Evolutionary conservation across 1,284 basidiomycete genomes (phyloP).

Genomic region (Sphaerobolus stellatus): DNA sequence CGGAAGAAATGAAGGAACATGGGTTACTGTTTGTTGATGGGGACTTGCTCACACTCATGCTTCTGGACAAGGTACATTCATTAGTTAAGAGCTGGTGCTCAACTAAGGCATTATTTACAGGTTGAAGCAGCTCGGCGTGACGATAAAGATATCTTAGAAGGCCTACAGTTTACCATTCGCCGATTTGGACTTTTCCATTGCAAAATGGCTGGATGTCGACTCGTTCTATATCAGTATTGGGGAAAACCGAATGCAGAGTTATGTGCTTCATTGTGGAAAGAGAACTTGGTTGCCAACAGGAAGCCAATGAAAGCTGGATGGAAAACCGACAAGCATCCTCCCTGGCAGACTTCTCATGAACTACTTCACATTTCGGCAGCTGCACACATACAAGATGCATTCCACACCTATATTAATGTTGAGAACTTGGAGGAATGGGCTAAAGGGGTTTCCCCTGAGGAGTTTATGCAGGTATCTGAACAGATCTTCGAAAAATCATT

Average conservation of each 20-base stretch:
- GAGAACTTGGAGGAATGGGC: background rate
- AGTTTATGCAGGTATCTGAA: background rate
- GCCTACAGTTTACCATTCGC: background rate
- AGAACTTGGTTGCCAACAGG: constrained; percentile 13
- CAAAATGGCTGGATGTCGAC: constrained; percentile 17
- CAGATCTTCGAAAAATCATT: too few relatives aligned
- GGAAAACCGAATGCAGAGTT: constrained; percentile 14
- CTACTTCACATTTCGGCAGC: constrained; percentile 6
- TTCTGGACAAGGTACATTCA: constrained; percentile 23
- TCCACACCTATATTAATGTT: too few relatives aligned
- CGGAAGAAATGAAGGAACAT: constrained; percentile 12
- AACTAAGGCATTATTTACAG: too few relatives aligned
- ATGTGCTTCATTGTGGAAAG: constrained; percentile 17
- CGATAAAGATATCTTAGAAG: constrained; percentile 11
- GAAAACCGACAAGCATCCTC: constrained; percentile 9
- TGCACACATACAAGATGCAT: constrained; percentile 8
- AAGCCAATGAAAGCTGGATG: constrained; percentile 15
- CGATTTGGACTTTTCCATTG: constrained; percentile 20
- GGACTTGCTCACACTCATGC: constrained; percentile 18
- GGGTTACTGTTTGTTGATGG: constrained; percentile 20
- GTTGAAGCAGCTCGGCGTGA: constrained; percentile 17
- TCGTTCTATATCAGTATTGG: constrained; percentile 20
- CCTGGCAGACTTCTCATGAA: constrained; percentile 7
- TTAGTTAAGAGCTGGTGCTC: too few relatives aligned
- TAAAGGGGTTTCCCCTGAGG: background rate